Conservation (phyloP, 78 protist species). For the Tieghemostelium lacteum region DNA sequence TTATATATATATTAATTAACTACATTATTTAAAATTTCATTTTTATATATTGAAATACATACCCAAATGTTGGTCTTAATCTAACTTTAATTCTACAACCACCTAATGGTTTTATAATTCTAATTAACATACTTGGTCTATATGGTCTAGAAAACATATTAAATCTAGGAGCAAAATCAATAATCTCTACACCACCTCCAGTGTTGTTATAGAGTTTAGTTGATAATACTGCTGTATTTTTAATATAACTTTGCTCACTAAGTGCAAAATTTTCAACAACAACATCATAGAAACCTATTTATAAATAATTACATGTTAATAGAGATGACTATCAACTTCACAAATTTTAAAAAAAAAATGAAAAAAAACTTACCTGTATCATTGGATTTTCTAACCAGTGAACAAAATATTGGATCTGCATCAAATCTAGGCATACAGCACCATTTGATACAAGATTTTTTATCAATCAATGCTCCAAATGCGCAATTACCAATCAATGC, state of each 20-base stretch:
- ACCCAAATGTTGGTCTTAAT: slow-evolving; percentile 84
- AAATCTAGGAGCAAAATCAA: slow-evolving; percentile 85
- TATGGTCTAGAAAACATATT: slow-evolving; percentile 70
- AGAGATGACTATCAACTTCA: background rate
- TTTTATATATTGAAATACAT: too few relatives aligned
- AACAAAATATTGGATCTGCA: slow-evolving; percentile 88
- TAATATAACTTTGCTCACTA: slow-evolving; percentile 76
- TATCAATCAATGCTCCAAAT: slow-evolving; percentile 75
- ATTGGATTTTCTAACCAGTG: slow-evolving; percentile 73
- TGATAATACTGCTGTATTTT: slow-evolving; percentile 73
- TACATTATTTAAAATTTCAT: too few relatives aligned
- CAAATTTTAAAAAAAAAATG: background rate
- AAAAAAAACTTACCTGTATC: slow-evolving; percentile 3
- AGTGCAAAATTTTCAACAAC: slow-evolving; percentile 62
- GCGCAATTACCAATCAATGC: slow-evolving; percentile 81
- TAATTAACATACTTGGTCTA: slow-evolving; percentile 70
- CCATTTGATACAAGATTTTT: slow-evolving; percentile 77
- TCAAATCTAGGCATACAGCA: slow-evolving; percentile 85
- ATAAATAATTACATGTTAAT: background rate
- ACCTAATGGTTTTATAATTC: slow-evolving; percentile 76
- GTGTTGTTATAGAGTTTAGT: slow-evolving; percentile 47
- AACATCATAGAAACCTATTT: slow-evolving; percentile 82
- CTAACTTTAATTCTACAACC: slow-evolving; percentile 71
- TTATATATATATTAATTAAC: too few relatives aligned
- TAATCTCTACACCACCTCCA: slow-evolving; percentile 73